A percentile compares a stretch with the other conserved stretches of the same genome.
Conservation (phyloP, 371 early-diverging fungal genomes). For the Lichtheimia ornata region DNA sequence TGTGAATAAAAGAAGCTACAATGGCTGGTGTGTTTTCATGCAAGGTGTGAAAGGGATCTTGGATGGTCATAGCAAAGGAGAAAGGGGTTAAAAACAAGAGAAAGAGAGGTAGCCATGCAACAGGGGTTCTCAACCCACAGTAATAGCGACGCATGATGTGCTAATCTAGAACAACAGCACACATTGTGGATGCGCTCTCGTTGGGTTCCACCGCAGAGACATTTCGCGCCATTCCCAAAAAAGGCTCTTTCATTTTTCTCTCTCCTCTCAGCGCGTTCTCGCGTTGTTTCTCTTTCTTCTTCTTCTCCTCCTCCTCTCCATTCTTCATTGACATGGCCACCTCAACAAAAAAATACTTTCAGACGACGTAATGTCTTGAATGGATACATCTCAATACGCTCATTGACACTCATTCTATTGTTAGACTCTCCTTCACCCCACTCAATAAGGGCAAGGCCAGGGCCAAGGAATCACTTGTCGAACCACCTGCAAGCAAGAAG, state of each 20-base stretch:
- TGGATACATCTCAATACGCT: too few species aligned
- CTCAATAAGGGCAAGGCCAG: too few species aligned
- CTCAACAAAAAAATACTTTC: not conserved
- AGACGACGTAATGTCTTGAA: not conserved
- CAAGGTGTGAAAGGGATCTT: conserved; percentile 5
- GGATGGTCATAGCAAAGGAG: conserved; percentile 2
- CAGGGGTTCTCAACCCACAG: too few species aligned
- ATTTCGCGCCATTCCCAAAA: too few species aligned
- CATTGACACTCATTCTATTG: too few species aligned
- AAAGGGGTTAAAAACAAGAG: not conserved
- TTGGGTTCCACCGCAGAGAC: too few species aligned
- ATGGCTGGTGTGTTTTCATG: not conserved
- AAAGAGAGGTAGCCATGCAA: not conserved
- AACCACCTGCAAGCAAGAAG: not conserved
- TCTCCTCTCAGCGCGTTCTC: not conserved
- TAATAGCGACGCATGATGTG: too few species aligned
- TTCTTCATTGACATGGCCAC: not conserved
- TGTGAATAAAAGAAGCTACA: conserved; percentile 1
- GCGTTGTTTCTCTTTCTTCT: not conserved
- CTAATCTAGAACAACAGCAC: too few species aligned
- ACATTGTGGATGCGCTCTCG: too few species aligned
- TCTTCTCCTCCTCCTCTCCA: not conserved
- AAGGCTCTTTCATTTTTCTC: too few species aligned
- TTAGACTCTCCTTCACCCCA: too few species aligned
- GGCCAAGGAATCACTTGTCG: not conserved